Evolutionary conservation across 768 basidiomycete genomes (phyloP).

Genomic region (Ramaria sp.): DNA sequence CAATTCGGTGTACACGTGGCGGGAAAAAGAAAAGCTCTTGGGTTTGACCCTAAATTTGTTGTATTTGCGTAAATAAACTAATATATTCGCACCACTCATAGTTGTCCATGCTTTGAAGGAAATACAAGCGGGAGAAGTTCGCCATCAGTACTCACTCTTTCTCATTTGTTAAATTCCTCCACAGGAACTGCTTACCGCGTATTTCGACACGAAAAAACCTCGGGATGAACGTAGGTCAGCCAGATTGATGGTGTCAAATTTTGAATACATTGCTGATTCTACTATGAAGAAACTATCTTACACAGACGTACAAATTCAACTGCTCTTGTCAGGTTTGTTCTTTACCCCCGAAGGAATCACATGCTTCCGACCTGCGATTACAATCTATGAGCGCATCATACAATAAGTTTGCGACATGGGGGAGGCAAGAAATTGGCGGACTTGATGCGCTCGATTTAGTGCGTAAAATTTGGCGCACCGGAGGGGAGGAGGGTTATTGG

Average conservation of each 20-base stretch:
- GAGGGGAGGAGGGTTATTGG: constrained; percentile 53
- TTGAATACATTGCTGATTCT: neutral
- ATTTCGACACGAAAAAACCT: constrained; percentile 45
- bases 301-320: constrained; percentile 43
- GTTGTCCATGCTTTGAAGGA: constrained; percentile 50
- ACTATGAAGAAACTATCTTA: constrained; percentile 33
- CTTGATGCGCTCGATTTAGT: constrained; percentile 38
- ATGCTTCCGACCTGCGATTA: constrained; percentile 42
- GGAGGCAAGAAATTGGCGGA: constrained; percentile 32
- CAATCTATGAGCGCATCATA: constrained; percentile 35
- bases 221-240: constrained; percentile 43
- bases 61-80: neutral
- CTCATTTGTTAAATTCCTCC: neutral
- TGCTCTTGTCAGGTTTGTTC: constrained; percentile 57
- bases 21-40: constrained; percentile 1
- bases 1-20: constrained; percentile 49
- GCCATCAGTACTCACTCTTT: constrained; percentile 7
- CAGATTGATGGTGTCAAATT: neutral
- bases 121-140: constrained; percentile 41
- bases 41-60: neutral
- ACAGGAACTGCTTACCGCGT: constrained; percentile 54
- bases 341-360: constrained; percentile 36
- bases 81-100: neutral
- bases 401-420: constrained; percentile 40
- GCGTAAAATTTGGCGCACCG: constrained; percentile 44